Percentiles rank a stretch among this genome's conserved stretches.
Evolutionary conservation across 169 alveolate genomes (phyloP).

Genomic region (Plasmodium blacklocki): DNA sequence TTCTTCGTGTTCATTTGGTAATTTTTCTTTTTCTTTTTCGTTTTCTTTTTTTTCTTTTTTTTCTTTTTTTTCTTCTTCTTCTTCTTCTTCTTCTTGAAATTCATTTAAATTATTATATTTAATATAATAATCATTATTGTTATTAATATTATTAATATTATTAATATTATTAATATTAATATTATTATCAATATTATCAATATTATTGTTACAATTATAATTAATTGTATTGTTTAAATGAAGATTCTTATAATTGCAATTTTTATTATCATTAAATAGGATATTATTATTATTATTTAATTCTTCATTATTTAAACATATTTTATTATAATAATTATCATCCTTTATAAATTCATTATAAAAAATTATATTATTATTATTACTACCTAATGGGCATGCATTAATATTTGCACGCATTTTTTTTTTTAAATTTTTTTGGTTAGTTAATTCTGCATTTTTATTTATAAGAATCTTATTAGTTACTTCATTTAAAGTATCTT

Average conservation of each 20-base stretch:
- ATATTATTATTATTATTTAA: background rate
- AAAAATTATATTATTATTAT: background rate
- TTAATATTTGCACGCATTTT: conserved; percentile 1
- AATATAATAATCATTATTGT: background rate
- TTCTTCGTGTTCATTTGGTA: background rate
- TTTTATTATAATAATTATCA: conserved; percentile 8
- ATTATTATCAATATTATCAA: background rate
- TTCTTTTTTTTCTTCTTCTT: background rate
- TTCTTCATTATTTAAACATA: background rate
- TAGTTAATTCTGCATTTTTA: conserved; percentile 2
- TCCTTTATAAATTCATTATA: conserved; percentile 20
- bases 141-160: conserved; percentile 6
- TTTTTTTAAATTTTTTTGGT: background rate
- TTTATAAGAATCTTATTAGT: conserved; percentile 6
- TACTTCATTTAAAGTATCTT: conserved; percentile 17
- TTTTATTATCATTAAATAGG: no score
- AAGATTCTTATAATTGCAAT: no score
- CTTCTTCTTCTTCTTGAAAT: background rate
- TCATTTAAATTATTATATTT: no score
- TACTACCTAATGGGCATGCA: conserved; percentile 1
- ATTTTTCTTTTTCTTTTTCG: background rate
- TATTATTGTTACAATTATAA: background rate
- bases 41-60: background rate
- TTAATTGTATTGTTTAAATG: background rate
- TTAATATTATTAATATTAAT: background rate